Base-by-base conservation (phyloP, 2,329 filamentous ascomycete species). In the Sphaerulina populicola region DNA sequence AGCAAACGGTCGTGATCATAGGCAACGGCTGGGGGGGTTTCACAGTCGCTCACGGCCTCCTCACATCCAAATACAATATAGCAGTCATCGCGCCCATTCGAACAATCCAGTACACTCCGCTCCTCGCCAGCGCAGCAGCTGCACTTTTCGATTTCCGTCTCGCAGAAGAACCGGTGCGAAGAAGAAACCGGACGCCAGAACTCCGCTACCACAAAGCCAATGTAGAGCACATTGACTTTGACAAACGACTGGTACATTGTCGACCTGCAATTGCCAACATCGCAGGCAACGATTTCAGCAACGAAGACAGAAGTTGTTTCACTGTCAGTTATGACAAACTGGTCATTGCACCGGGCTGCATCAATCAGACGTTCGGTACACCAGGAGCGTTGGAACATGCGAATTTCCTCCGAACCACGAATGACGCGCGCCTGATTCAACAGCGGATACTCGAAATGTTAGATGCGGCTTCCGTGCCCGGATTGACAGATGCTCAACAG, bases 61-160 rank as follows among this genome's bases (percentile, higher is more conserved):
- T 63, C 21, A 54, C 64, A 7, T 58, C 60, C 0, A 67, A 65
- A 31, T 74, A 72, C 56, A 62, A 67, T 37, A 60, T 74, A 31
- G 68, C 65, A 1, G 60, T 73, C 35, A 68, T 74, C 12, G 72
- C 71, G 0, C 72, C 72, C 1, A 53, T 66, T 6, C 63, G 70
- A 6, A 74, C 71, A 3, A 66, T 70, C 29, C 69, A 70, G 43
- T 71, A 74, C 50, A 75, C 72, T 0, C 72, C 72, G 6, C 62
- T 74, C 2, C 66, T 75, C 6, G 71, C 72, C 9, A 71, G 68
- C 43, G 72, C 71, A 15, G 72, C 72, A 6, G 71, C 69, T 40
- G 71, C 69, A 1, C 65, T 73, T 29, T 74, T 73, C 64, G 66
- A 73, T 47, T 72, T 73, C 53, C 65, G 49, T 18, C 65, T 74